phyloP scores from a whole-genome alignment of 371 early-diverging fungal species.

The Saksenaea vasiformis region DNA sequence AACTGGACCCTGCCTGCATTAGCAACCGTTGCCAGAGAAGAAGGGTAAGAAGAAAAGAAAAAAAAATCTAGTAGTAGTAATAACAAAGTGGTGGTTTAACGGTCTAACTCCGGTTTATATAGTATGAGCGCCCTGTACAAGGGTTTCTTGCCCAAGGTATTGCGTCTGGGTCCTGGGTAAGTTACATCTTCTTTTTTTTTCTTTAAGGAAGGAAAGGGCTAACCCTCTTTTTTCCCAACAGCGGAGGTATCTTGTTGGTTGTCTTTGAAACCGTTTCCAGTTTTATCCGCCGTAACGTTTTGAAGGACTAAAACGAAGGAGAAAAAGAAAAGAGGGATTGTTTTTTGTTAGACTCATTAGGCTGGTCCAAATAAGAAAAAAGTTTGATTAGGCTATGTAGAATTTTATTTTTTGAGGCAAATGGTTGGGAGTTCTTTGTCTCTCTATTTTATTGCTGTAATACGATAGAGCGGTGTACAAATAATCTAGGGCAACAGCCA shows the following conservation, averaged over 20 bases:
- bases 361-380: background rate
- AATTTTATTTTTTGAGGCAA: background rate
- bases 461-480: too few relatives aligned
- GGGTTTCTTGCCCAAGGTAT: conserved; percentile 96
- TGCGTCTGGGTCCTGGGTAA: conserved; percentile 92
- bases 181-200: conserved; percentile 45
- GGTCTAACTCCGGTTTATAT: conserved; percentile 1
- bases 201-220: background rate
- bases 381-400: background rate
- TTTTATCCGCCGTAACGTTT: conserved; percentile 80
- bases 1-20: conserved; percentile 88
- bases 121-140: conserved; percentile 89
- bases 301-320: conserved; percentile 29
- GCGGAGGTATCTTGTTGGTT: conserved; percentile 85
- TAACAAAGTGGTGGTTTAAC: background rate
- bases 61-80: too few relatives aligned
- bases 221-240: conserved; percentile 5
- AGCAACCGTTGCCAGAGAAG: conserved; percentile 87
- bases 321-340: too few relatives aligned
- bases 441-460: too few relatives aligned
- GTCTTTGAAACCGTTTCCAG: conserved; percentile 89
- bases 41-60: conserved; percentile 63
- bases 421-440: too few relatives aligned
- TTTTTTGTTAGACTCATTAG: background rate
- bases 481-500: too few relatives aligned